Evolutionary conservation across 2,329 filamentous ascomycete genomes (phyloP).

Genomic region (Alternaria consortialis): DNA sequence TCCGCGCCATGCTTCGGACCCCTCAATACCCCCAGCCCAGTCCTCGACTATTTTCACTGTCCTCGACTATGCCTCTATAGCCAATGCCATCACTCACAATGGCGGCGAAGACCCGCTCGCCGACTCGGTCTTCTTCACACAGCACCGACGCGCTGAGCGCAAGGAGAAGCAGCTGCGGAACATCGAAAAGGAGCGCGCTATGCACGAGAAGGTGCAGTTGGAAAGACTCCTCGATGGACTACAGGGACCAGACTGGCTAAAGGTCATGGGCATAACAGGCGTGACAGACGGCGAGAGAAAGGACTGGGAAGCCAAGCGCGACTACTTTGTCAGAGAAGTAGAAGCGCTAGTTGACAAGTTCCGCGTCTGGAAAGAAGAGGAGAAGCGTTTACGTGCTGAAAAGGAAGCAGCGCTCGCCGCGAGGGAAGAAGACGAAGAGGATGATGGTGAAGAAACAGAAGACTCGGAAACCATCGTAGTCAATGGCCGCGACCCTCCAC

Average conservation of each 20-base stretch:
- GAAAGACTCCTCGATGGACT: constrained; percentile 79
- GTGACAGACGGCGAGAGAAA: constrained; percentile 87
- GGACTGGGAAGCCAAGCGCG: constrained; percentile 83
- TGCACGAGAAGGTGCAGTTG: constrained; percentile 72
- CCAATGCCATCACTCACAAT: constrained; percentile 46
- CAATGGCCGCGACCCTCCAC: constrained; percentile 18
- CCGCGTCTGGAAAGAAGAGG: constrained; percentile 84
- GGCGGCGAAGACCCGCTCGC: constrained; percentile 62
- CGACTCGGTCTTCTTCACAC: constrained; percentile 65
- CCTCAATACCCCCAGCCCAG: constrained; percentile 27
- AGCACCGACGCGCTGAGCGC: constrained; percentile 68
- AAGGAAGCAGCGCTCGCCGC: constrained; percentile 70
- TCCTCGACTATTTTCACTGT: constrained; percentile 47
- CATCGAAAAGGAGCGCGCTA: constrained; percentile 71
- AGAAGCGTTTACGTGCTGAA: constrained; percentile 81
- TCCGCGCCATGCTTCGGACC: constrained; percentile 23
- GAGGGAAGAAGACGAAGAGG: constrained; percentile 57
- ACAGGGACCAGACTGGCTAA: constrained; percentile 90
- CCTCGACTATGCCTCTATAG: constrained; percentile 55
- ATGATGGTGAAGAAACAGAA: constrained; percentile 48
- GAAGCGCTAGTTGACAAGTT: constrained; percentile 87
- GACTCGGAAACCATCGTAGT: constrained; percentile 42
- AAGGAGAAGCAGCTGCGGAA: constrained; percentile 75
- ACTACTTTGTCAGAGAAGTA: constrained; percentile 85
- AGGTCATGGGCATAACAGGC: constrained; percentile 86